These are phyloP conservation scores for Staphylotrichum tortipilum DNA, from an alignment of 495 filamentous ascomycete species.

Conservation along the genomic window DNA sequence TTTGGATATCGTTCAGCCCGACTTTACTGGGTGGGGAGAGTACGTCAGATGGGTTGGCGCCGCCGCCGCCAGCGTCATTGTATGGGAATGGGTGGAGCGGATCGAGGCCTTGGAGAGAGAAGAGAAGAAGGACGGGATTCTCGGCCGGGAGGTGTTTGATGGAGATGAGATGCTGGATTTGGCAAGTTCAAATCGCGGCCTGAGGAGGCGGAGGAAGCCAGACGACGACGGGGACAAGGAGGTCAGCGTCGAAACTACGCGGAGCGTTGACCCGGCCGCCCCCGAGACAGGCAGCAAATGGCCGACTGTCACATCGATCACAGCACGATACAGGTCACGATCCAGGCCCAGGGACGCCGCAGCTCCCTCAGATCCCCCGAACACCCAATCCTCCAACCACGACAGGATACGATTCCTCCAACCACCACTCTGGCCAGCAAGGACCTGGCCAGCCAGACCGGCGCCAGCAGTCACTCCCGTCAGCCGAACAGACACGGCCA, in stretches of 20 bases:
- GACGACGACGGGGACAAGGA: constrained; percentile 23
- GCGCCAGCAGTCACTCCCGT: constrained; percentile 59
- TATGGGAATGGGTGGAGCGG: constrained; percentile 99
- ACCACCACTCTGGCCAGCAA: constrained; percentile 46
- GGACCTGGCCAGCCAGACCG: constrained; percentile 55
- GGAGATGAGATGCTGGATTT: constrained; percentile 92
- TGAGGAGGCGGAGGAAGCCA: constrained; percentile 28
- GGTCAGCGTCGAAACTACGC: constrained; percentile 2
- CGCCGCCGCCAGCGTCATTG: constrained; percentile 88
- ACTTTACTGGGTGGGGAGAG: constrained; percentile 90
- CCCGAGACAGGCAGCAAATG: constrained; percentile 33
- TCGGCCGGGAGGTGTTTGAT: constrained; percentile 91
- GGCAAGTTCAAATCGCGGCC: constrained; percentile 42
- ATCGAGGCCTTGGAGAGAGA: constrained; percentile 94
- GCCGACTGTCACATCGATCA: constrained; percentile 38
- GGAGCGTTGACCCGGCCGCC: constrained; percentile 17
- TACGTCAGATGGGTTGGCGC: constrained; percentile 98
- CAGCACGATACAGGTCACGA: constrained; percentile 33
- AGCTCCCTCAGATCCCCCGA: constrained; percentile 13
- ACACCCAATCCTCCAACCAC: constrained; percentile 20
- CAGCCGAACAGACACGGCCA: constrained; percentile 67
- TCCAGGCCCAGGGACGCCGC: constrained; percentile 18
- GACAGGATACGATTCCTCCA: constrained; percentile 31
- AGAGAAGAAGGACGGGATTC: constrained; percentile 89
- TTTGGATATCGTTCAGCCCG: constrained; percentile 78